Evolutionary conservation across 495 filamentous ascomycete species (phyloP).

Genomic region (Tuber indicum): DNA sequence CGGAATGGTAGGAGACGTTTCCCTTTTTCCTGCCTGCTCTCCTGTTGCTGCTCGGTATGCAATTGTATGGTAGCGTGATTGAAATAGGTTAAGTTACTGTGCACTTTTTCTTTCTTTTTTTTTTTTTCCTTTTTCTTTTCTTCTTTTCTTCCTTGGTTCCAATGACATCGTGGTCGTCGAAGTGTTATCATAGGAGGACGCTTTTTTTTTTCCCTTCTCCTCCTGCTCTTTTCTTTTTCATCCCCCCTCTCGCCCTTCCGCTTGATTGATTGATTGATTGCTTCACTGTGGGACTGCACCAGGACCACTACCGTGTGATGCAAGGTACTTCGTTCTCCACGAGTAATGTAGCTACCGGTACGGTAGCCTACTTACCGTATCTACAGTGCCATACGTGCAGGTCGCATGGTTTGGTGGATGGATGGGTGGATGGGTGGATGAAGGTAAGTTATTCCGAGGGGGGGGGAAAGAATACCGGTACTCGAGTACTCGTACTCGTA

Average conservation of each 20-base stretch:
- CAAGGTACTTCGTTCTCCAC: not conserved
- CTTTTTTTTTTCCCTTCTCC: not conserved
- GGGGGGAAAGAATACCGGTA: constrained; percentile 4
- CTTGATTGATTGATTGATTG: not conserved
- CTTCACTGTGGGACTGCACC: not conserved
- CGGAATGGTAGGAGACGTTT: not conserved
- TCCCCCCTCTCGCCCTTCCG: not conserved
- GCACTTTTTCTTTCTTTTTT: not conserved
- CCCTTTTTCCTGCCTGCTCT: not conserved
- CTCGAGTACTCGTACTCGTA: no score
- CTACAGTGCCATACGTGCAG: not conserved
- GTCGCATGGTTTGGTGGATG: not conserved
- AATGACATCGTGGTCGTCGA: not conserved
- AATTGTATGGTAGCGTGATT: constrained; percentile 1
- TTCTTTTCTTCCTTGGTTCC: not conserved
- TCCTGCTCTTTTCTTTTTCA: no score
- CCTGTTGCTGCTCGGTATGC: not conserved
- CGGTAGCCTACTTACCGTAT: not conserved
- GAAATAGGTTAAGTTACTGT: not conserved
- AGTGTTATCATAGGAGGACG: not conserved
- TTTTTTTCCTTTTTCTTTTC: not conserved
- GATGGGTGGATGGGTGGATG: no score
- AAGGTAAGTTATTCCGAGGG: constrained; percentile 1
- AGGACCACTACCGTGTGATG: not conserved
- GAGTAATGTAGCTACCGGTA: not conserved